Evolutionary conservation across 306 rosid species (phyloP).

Genomic region (Prunus dulcis): DNA sequence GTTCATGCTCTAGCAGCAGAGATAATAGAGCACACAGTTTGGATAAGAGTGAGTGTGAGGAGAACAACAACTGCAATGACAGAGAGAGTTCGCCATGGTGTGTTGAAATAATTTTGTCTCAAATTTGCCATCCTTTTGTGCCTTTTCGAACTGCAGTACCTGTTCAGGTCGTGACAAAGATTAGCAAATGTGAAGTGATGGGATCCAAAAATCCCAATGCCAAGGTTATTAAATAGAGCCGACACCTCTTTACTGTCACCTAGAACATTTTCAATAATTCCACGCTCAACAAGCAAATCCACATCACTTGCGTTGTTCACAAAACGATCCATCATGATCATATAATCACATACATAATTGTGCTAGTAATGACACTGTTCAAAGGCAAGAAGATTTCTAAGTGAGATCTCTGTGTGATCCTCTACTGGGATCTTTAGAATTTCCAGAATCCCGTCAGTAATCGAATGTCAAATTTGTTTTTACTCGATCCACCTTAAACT

Average conservation of each 20-base stretch:
- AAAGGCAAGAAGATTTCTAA: slow-evolving; percentile 30
- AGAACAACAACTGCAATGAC: slow-evolving; percentile 11
- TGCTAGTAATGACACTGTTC: slow-evolving; percentile 7
- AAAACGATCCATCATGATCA: slow-evolving; percentile 15
- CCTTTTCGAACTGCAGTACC: not conserved
- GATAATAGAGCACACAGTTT: not conserved
- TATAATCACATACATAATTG: slow-evolving; percentile 17
- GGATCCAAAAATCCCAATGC: not conserved
- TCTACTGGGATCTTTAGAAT: slow-evolving; percentile 15
- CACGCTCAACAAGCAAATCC: not conserved
- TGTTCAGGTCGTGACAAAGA: not conserved
- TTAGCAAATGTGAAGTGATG: not conserved
- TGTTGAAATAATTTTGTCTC: slow-evolving; percentile 16
- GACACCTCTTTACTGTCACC: not conserved
- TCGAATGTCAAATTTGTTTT: slow-evolving; percentile 21
- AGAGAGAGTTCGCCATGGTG: slow-evolving; percentile 22
- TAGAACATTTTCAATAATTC: slow-evolving; percentile 8
- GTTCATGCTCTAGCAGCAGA: not conserved
- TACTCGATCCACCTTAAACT: slow-evolving; percentile 1
- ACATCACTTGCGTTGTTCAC: slow-evolving; percentile 14
- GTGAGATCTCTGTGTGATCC: not conserved
- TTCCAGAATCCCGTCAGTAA: slow-evolving; percentile 20
- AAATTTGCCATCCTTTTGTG: slow-evolving; percentile 21
- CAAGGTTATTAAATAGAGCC: not conserved
- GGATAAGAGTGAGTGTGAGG: slow-evolving; percentile 18